Evolutionary conservation across 2,329 filamentous ascomycete genomes (phyloP).

Genomic region (Claviceps africana): DNA sequence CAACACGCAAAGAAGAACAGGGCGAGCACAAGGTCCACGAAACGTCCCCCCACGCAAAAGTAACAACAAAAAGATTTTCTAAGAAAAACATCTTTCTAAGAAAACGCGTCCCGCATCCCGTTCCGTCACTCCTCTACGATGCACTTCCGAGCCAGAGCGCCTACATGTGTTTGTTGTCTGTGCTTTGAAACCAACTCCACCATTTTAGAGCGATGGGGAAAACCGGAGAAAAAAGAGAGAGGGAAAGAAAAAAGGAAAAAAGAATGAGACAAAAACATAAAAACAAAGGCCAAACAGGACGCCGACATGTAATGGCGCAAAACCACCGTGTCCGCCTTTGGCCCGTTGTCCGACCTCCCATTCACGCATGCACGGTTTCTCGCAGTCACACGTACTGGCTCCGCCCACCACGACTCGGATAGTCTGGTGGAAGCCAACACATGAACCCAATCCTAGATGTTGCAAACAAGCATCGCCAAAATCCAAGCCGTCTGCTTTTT

Average conservation of each 20-base stretch:
- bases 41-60: too few species aligned
- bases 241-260: slow-evolving; percentile 9
- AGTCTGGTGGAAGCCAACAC: neutral
- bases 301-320: slow-evolving; percentile 6
- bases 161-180: neutral
- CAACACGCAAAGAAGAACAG: too few species aligned
- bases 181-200: slow-evolving; percentile 13
- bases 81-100: neutral
- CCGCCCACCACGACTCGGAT: neutral
- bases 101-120: slow-evolving; percentile 6
- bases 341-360: neutral
- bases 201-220: slow-evolving; percentile 15
- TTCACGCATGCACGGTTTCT: neutral
- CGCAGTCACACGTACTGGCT: neutral
- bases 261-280: neutral
- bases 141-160: slow-evolving; percentile 9
- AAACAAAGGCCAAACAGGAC: slow-evolving; percentile 7
- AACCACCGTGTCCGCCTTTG: neutral
- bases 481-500: neutral
- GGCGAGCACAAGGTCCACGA: too few species aligned
- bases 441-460: neutral
- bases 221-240: neutral
- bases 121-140: slow-evolving; percentile 10
- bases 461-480: neutral
- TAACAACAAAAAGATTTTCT: neutral